These are phyloP conservation scores for Russula lepida DNA, from an alignment of 768 basidiomycete species.

Conservation along the genomic window DNA sequence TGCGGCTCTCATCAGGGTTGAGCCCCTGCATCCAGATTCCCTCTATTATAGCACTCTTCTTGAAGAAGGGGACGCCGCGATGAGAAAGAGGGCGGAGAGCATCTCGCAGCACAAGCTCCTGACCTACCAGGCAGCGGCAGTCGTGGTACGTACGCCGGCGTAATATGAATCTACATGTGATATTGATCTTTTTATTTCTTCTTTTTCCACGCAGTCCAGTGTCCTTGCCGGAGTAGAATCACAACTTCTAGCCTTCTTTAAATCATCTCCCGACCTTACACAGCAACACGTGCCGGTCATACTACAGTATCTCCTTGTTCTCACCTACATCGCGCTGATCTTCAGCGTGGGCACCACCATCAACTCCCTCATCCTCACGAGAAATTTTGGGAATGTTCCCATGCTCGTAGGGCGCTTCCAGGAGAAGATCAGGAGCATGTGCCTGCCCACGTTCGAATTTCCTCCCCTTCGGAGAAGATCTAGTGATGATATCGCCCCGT, in stretches of 20 bases:
- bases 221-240: slow-evolving; percentile 17
- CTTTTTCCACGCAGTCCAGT: background rate
- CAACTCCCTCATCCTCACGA: slow-evolving; percentile 16
- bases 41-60: background rate
- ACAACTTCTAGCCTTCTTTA: slow-evolving; percentile 16
- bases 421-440: background rate
- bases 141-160: slow-evolving; percentile 4
- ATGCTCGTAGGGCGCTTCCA: background rate
- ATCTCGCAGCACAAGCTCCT: slow-evolving; percentile 8
- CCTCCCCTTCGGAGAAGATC: background rate
- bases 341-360: slow-evolving; percentile 19
- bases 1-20: background rate
- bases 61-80: background rate
- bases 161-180: background rate
- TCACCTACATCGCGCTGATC: slow-evolving; percentile 19
- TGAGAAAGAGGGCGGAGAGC: background rate
- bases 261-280: background rate
- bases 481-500: background rate
- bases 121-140: slow-evolving; percentile 15
- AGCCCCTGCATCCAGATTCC: background rate
- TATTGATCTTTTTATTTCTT: too few species aligned
- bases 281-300: background rate
- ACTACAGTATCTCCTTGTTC: slow-evolving; percentile 4
- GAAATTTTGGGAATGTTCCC: slow-evolving; percentile 14
- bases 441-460: background rate